These are phyloP conservation scores for Pythium chondricola DNA, from an alignment of 352 stramenopile genomes.

Conservation along the genomic window DNA sequence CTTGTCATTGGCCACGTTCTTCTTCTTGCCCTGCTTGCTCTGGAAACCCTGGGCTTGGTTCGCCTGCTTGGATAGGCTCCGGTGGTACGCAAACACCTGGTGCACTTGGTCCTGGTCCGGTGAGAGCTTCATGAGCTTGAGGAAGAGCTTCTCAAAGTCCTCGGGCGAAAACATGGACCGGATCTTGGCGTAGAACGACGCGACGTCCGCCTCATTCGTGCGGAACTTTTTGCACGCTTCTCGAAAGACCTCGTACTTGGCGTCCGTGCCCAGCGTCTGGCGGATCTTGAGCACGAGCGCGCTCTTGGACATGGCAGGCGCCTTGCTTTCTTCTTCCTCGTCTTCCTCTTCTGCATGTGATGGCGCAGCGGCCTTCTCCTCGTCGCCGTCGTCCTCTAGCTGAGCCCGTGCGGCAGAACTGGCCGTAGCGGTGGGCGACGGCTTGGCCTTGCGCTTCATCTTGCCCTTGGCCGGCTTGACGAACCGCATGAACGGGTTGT, in stretches of 20 bases:
- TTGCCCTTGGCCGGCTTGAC: constrained; percentile 72
- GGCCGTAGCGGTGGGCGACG: constrained; percentile 6
- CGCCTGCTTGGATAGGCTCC: constrained; percentile 34
- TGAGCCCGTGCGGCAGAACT: background rate
- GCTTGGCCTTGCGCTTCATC: constrained; percentile 51
- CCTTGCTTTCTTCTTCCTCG: constrained; percentile 22
- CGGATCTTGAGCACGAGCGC: constrained; percentile 74
- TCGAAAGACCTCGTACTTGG: constrained; percentile 81
- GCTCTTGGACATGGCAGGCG: constrained; percentile 50
- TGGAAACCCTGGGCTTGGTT: constrained; percentile 36
- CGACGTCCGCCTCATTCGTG: constrained; percentile 40
- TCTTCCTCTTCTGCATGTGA: constrained; percentile 29
- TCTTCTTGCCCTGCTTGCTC: constrained; percentile 31
- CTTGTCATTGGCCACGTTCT: constrained; percentile 22
- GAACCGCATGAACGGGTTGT: constrained; percentile 77
- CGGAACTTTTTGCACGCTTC: constrained; percentile 73
- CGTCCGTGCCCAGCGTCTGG: constrained; percentile 65
- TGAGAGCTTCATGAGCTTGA: constrained; percentile 69
- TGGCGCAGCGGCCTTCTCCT: constrained; percentile 39
- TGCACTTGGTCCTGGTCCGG: constrained; percentile 60
- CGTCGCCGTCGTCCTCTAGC: constrained; percentile 20
- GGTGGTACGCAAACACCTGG: constrained; percentile 57
- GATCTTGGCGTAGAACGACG: constrained; percentile 72
- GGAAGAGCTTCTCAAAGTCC: constrained; percentile 65
- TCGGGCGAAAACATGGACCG: constrained; percentile 52